Percentiles rank a stretch among this genome's conserved stretches.
These are phyloP conservation scores for Oxytropis ochrocephala DNA, from an alignment of 306 rosid genomes.

Conservation along the genomic window DNA sequence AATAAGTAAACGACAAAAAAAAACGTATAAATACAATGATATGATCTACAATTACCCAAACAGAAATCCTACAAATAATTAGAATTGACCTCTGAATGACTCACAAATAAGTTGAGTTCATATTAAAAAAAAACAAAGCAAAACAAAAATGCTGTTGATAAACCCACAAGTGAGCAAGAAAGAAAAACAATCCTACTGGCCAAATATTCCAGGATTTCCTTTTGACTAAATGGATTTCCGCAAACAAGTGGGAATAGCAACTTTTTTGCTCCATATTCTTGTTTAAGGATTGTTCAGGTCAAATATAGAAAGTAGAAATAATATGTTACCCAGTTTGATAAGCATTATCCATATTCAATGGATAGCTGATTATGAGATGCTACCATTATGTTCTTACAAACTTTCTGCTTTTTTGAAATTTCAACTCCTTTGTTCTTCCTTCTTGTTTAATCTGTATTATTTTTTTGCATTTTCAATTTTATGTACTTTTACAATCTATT, in stretches of 20 bases:
- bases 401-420: not conserved
- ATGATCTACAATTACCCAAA: not conserved
- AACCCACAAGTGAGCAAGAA: not conserved
- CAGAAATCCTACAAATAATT: not conserved
- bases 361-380: not conserved
- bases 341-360: not conserved
- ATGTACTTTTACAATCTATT: not conserved
- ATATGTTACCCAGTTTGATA: not conserved
- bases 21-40: not conserved
- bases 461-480: not conserved
- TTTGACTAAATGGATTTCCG: not conserved
- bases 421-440: not conserved
- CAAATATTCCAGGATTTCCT: not conserved
- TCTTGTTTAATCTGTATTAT: constrained; percentile 4
- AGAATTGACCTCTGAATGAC: not conserved
- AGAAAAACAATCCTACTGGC: not conserved
- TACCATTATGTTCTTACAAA: not conserved
- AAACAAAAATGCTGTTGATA: not conserved
- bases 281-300: not conserved
- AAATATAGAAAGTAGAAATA: not conserved
- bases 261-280: no score
- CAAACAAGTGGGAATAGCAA: not conserved
- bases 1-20: not conserved
- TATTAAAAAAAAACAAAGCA: not conserved
- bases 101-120: not conserved